These are phyloP conservation scores for Thielaviopsis musarum DNA, from an alignment of 2,329 filamentous ascomycete genomes.

Conservation along the genomic window DNA sequence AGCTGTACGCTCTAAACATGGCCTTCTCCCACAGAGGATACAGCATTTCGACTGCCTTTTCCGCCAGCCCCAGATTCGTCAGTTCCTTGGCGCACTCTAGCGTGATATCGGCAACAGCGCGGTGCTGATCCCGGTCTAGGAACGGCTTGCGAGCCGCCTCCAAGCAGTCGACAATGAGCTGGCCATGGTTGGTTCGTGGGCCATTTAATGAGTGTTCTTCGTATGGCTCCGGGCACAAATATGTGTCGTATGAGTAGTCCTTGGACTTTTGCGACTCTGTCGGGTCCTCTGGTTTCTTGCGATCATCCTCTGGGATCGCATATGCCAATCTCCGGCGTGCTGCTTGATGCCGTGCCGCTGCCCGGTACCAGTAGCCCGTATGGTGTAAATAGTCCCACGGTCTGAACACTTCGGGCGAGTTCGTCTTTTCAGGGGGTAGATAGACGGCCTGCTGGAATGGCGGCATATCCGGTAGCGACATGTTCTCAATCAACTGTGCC, in stretches of 20 bases:
- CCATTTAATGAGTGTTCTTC: conserved; percentile 38
- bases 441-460: conserved; percentile 29
- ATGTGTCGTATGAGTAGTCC: conserved; percentile 45
- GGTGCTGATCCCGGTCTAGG: conserved; percentile 33
- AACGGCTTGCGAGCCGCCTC: conserved; percentile 36
- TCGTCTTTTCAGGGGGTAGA: conserved; percentile 39
- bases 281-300: conserved; percentile 31
- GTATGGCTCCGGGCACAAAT: conserved; percentile 47
- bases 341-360: conserved; percentile 39
- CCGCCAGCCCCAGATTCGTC: conserved; percentile 32
- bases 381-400: conserved; percentile 51
- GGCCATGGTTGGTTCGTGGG: conserved; percentile 35
- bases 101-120: conserved; percentile 37
- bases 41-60: conserved; percentile 35
- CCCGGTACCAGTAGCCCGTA: conserved; percentile 48
- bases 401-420: conserved; percentile 38
- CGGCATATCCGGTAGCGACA: conserved; percentile 32
- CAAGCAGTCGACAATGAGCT: conserved; percentile 36
- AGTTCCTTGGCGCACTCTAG: conserved; percentile 41
- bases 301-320: conserved; percentile 42
- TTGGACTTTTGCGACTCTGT: conserved; percentile 31
- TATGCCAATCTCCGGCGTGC: conserved; percentile 36
- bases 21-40: conserved; percentile 40
- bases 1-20: conserved; percentile 40
- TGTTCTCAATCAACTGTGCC: conserved; percentile 41